Conservation (phyloP, 2,329 filamentous ascomycete species). For the Epicoccum nigrum region DNA sequence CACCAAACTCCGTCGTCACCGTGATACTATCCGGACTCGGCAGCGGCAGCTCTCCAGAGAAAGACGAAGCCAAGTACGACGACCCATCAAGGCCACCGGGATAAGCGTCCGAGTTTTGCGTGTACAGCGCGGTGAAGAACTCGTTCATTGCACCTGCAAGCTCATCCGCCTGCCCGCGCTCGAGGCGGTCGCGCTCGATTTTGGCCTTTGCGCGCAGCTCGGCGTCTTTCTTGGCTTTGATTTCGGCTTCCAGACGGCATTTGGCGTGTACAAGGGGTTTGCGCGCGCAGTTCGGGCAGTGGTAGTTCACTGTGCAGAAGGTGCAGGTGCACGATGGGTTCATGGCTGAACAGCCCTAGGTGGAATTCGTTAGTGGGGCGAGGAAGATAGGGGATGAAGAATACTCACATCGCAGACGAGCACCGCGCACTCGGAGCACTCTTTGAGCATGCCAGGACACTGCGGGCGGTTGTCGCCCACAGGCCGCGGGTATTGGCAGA, state of each 20-base stretch:
- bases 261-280: slow-evolving; percentile 43
- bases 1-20: slow-evolving; percentile 44
- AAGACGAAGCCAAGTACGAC: no score
- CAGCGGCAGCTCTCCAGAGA: slow-evolving; percentile 25
- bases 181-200: slow-evolving; percentile 41
- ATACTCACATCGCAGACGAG: slow-evolving; percentile 50
- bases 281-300: slow-evolving; percentile 47
- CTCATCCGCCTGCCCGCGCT: slow-evolving; percentile 44
- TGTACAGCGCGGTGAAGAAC: slow-evolving; percentile 40
- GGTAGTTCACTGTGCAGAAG: slow-evolving; percentile 48
- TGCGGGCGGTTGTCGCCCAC: slow-evolving; percentile 47
- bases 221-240: slow-evolving; percentile 38
- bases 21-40: slow-evolving; percentile 44
- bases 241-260: slow-evolving; percentile 47
- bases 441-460: slow-evolving; percentile 45
- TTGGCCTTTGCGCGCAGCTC: slow-evolving; percentile 37
- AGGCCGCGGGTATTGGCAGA: slow-evolving; percentile 48
- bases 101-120: slow-evolving; percentile 8
- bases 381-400: neutral
- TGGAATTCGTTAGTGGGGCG: slow-evolving; percentile 23
- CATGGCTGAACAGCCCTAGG: slow-evolving; percentile 35
- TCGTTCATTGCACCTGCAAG: slow-evolving; percentile 44
- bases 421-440: slow-evolving; percentile 49
- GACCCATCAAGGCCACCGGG: no score
- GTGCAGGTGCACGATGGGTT: slow-evolving; percentile 47